Evolutionary conservation across 1,284 basidiomycete genomes (phyloP), one percentile per base, ranked within the genome.

Genomic region (Sanghuangporus sanghuang): DNA sequence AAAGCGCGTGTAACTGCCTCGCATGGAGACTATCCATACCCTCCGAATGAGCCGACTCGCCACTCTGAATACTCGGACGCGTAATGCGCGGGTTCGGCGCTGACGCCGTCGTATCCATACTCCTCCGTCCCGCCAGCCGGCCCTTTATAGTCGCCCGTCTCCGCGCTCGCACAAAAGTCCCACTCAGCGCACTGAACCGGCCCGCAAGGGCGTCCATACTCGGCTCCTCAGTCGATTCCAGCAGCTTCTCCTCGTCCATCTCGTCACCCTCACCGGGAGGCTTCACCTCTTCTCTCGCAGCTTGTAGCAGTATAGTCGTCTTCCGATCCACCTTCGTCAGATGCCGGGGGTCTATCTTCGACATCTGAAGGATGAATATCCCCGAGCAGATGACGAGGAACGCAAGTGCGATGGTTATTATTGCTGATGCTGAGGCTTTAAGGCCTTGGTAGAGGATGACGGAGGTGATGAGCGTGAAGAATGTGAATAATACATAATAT

Each of bases 281-380:
- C 67, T 89, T 88, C 2, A 87, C 91, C 56, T 85, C 81, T 21
- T 79, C 73, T 23, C 85, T 84, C 0, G 91, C 83, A 3, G 90
- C 92, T 72, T 90, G 85, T 27, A 97, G 81, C 36, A 97, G 85
- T 50, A 96, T 83, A 0, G 95, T 96, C 4, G 91, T 90, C 42
- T 87, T 83, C 39, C 95, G 82, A 72, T 96, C 95, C 70, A 97
- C 87, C 39, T 81, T 81, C 63, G 79, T 81, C 69, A 97, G 82
- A 62, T 87, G 77, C 35, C 77, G 79, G 3, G 93, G 93, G 71
- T 95, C 93, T 68, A 95, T 83, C 76, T 98, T 98, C 75, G 94
- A 96, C 83, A 99, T 89, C 76, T 99, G 96, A 8, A 99, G 86
- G 66, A 99, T 87, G 18, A 91, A 93, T 73, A 98, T 98, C 23